Percentiles rank a stretch among this genome's conserved stretches.
phyloP scores from a whole-genome alignment of 148 eudicot species.

The Spergularia marina region DNA sequence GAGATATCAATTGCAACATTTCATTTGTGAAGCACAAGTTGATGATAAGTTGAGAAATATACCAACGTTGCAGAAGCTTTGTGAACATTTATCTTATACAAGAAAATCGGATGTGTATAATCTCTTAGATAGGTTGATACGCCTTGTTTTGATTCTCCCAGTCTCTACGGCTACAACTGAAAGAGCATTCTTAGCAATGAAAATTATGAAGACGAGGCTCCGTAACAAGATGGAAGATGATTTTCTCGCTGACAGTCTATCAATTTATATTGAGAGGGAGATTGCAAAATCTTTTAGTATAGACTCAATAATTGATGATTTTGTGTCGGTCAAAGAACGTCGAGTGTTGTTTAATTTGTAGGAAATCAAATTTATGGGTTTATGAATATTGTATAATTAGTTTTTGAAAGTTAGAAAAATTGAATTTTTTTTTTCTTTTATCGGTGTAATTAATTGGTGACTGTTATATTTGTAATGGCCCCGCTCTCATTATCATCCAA shows the following conservation, averaged over 20 bases:
- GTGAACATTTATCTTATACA: not conserved
- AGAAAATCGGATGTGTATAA: not conserved
- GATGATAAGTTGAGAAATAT: no score
- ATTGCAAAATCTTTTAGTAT: slow-evolving; percentile 4
- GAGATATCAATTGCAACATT: not conserved
- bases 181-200: not conserved
- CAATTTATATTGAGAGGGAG: slow-evolving; percentile 16
- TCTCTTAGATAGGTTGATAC: not conserved
- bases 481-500: not conserved
- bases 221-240: not conserved
- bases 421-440: no score
- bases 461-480: not conserved
- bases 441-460: no score
- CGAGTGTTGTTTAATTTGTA: no score
- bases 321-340: not conserved
- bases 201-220: not conserved
- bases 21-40: not conserved
- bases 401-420: not conserved
- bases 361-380: not conserved
- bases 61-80: not conserved
- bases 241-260: not conserved
- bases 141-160: not conserved
- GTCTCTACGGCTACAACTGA: not conserved
- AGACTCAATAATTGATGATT: slow-evolving; percentile 8
- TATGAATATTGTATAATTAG: not conserved